Base-by-base conservation (phyloP, 2,329 filamentous ascomycete genomes). In the Trichophyton simii region DNA sequence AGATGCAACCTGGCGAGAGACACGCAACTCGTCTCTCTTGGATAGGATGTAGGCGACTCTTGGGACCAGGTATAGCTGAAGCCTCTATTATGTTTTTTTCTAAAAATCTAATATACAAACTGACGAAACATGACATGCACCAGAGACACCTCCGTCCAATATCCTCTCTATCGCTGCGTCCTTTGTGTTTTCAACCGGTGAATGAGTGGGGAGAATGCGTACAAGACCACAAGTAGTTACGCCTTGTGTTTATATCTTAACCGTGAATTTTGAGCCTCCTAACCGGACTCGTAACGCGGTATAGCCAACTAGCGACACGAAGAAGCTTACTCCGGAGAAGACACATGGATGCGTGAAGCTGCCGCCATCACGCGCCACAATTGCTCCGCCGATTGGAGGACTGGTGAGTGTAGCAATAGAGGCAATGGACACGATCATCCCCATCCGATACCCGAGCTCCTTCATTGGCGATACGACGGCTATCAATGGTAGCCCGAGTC, bases 391-490 rank as follows among this genome's bases (percentile, higher is more conserved):
- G 31, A 59, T 46, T 8, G 58, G 58, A 28, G 58, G 58, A 1
- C 58, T 28, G 20, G 42, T 59, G 8, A 59, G 22, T 7, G 42
- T 36, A n/a, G 36, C 58, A 6, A 59, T 28, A 6, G 41, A 46
- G n/a, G 36, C 42, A 13, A 44, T 36, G 28, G 11, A 41, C 20
- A 50, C 25, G 13, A 50, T n/a, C 5, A n/a, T 50, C 9, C 58
- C 58, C 42, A 50, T 59, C 20, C 58, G 58, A 18, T 50, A 41
- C 2, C 58, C 58, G 6, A 59, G 20, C 41, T 59, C 58, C 44
- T 59, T 44, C 28, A 59, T 59, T 11, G 58, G 58, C 0, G 58
- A 59, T 11, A 59, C 42, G 25, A n/a, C 28, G 6, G 58, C 58
- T 5, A 46, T 48, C 11, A 50, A 18, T n/a, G 44, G 28, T 3